phyloP scores from a whole-genome alignment of 345 rosid species.

The Gossypium longicalyx region DNA sequence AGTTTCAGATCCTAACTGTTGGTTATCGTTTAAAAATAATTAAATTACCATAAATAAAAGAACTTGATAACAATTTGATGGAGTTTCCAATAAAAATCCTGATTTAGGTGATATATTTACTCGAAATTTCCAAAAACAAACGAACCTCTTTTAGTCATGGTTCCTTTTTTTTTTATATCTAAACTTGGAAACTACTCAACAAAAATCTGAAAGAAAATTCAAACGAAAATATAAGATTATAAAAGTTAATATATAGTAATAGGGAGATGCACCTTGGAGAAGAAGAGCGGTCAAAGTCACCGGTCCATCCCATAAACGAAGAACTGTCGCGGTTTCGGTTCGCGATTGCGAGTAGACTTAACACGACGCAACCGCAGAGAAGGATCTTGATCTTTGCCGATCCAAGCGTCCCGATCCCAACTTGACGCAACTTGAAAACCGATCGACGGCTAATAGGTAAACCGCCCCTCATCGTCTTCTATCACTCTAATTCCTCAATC shows the following conservation, averaged over 20 bases:
- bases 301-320: conserved; percentile 35
- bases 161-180: background rate
- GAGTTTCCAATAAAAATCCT: background rate
- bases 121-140: background rate
- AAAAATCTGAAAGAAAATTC: background rate
- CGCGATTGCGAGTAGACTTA: conserved; percentile 43
- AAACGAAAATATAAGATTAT: background rate
- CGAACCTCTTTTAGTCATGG: background rate
- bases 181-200: background rate
- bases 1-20: background rate
- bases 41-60: background rate
- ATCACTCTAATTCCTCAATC: background rate
- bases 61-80: background rate
- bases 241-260: background rate
- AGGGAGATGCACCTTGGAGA: conserved; percentile 44
- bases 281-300: conserved; percentile 33
- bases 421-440: conserved; percentile 55
- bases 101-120: too few species aligned
- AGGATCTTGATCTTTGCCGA: conserved; percentile 64
- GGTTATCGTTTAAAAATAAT: background rate
- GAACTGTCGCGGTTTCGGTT: conserved; percentile 29
- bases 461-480: conserved; percentile 51
- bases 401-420: conserved; percentile 33
- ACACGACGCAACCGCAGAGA: conserved; percentile 42
- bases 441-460: conserved; percentile 56